These are phyloP conservation scores for Calonectria pseudoreteaudii DNA, from an alignment of 2,329 filamentous ascomycete species.

Conservation along the genomic window DNA sequence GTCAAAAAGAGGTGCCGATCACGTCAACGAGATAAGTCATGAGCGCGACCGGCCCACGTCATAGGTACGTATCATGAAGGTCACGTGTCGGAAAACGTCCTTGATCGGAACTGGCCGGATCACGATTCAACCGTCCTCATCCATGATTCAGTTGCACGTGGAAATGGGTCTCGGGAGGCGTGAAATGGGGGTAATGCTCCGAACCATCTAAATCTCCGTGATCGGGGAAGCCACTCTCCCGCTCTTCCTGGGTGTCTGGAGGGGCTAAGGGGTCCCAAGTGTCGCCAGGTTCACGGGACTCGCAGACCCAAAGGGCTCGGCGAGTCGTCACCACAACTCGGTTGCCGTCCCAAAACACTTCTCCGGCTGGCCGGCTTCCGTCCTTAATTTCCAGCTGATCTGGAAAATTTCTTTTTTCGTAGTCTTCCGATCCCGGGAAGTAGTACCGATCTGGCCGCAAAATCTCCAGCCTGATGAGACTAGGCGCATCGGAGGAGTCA, in stretches of 20 bases:
- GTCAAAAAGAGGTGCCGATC: conserved; percentile 1
- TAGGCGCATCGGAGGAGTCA: not conserved
- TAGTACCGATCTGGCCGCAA: not conserved
- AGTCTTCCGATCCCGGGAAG: not conserved
- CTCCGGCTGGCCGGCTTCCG: not conserved
- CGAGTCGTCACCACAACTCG: conserved; percentile 27
- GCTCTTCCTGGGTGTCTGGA: not conserved
- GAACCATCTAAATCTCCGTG: not conserved
- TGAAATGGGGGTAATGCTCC: not conserved
- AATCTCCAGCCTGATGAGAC: not conserved
- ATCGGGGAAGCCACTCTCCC: not conserved
- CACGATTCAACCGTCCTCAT: not conserved
- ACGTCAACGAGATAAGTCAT: conserved; percentile 23
- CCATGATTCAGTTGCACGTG: conserved; percentile 6
- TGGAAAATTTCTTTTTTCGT: conserved; percentile 2
- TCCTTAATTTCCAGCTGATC: not conserved
- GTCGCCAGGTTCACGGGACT: not conserved
- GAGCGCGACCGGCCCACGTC: conserved; percentile 16
- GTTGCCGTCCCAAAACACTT: conserved; percentile 32
- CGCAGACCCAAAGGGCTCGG: conserved; percentile 23
- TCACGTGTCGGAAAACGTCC: conserved; percentile 3
- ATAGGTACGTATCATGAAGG: conserved; percentile 17
- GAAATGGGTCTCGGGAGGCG: not conserved
- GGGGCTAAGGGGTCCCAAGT: not conserved
- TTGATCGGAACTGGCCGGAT: not conserved